Conservation (phyloP, 257 asterid genomes). For the Przewalskia tangutica region DNA sequence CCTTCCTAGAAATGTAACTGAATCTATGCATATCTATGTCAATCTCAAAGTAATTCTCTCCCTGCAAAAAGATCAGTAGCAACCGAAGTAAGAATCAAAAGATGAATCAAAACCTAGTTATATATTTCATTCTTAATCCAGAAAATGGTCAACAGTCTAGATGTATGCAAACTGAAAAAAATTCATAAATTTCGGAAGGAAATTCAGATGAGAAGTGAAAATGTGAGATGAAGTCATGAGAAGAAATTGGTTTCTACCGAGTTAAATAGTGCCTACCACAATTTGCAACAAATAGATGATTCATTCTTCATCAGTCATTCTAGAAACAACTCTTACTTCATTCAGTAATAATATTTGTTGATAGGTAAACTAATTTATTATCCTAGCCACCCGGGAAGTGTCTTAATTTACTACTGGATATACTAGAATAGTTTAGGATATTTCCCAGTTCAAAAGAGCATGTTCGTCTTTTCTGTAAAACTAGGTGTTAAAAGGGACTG, state of each 20-base stretch:
- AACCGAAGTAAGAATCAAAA: not conserved
- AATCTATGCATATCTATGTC: constrained; percentile 96
- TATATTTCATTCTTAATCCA: not conserved
- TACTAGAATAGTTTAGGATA: not conserved
- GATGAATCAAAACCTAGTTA: not conserved
- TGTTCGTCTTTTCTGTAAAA: not conserved
- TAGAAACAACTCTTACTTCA: not conserved
- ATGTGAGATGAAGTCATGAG: not conserved
- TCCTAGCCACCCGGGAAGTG: not conserved
- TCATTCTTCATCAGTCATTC: not conserved
- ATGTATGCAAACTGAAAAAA: not conserved
- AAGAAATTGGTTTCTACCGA: not conserved
- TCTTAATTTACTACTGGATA: not conserved
- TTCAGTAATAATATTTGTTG: not conserved
- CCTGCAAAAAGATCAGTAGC: constrained; percentile 33
- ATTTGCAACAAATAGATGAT: not conserved
- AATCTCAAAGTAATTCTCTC: constrained; percentile 78
- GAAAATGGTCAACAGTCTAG: not conserved
- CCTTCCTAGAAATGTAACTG: constrained; percentile 84
- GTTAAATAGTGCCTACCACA: not conserved
- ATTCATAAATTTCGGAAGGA: not conserved
- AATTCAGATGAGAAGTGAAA: not conserved
- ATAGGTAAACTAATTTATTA: not conserved
- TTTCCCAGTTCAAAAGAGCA: not conserved
- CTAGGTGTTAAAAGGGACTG: not conserved